A percentile compares a stretch with the other conserved stretches of the same genome.
Evolutionary conservation across 148 eudicot genomes (phyloP).

Genomic region (Rhododendron molle): DNA sequence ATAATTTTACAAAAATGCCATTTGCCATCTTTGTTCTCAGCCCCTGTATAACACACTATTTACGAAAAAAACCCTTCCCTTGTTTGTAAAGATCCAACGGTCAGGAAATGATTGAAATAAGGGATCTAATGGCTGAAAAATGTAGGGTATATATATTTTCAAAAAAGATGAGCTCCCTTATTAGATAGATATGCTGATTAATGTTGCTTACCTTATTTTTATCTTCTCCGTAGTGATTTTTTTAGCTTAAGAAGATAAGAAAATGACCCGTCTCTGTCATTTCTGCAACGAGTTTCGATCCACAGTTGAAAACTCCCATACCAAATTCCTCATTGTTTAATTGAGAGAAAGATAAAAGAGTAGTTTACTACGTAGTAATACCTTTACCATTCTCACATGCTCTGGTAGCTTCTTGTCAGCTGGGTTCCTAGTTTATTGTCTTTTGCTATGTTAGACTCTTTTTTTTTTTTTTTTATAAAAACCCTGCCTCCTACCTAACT

Average conservation of each 20-base stretch:
- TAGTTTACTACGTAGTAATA: no score
- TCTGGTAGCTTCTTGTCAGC: constrained; percentile 7
- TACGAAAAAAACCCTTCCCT: no score
- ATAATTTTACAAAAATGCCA: no score
- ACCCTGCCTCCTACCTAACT: not conserved
- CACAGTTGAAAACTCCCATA: not conserved
- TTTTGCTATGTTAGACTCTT: not conserved
- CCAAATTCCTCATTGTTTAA: not conserved
- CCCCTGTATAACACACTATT: no score
- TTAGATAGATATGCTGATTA: not conserved
- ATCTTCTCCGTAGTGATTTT: not conserved
- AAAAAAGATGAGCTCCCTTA: no score
- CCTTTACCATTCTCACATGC: not conserved
- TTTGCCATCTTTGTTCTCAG: no score
- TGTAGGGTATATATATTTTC: no score
- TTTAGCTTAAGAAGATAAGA: not conserved
- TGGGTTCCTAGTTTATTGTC: not conserved
- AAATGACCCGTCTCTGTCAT: not conserved
- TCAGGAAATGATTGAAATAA: no score
- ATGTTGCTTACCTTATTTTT: not conserved
- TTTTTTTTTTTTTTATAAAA: not conserved
- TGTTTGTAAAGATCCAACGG: no score
- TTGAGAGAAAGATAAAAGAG: no score
- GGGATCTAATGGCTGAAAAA: no score
- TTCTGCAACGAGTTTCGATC: not conserved